Conservation (phyloP, 352 stramenopile species). For the Pythium insidiosum region DNA sequence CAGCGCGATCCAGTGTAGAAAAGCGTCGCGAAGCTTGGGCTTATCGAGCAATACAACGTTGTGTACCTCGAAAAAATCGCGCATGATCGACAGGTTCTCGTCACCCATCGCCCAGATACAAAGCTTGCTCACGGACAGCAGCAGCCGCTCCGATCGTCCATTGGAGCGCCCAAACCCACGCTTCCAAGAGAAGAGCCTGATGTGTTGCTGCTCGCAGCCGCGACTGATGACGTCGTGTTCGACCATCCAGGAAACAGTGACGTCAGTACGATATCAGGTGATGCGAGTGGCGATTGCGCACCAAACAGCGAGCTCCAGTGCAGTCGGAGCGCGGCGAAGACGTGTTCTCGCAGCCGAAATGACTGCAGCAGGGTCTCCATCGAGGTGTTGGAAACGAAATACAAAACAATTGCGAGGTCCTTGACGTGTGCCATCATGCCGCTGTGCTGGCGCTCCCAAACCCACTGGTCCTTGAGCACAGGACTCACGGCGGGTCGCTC, state of each 20-base stretch:
- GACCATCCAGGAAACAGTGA: constrained; percentile 2
- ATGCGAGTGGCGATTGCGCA: neutral
- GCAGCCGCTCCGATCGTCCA: constrained; percentile 13
- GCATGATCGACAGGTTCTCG: constrained; percentile 17
- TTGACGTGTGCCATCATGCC: constrained; percentile 3
- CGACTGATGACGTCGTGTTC: neutral
- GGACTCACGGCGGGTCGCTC: neutral
- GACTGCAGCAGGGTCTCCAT: constrained; percentile 5
- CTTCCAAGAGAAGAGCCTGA: no score
- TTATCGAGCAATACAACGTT: constrained; percentile 18
- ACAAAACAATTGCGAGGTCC: constrained; percentile 11
- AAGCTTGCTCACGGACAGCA: constrained; percentile 21
- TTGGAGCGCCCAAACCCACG: neutral
- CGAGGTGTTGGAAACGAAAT: constrained; percentile 5
- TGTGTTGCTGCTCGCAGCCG: neutral
- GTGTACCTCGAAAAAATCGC: constrained; percentile 12
- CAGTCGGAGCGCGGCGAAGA: constrained; percentile 4
- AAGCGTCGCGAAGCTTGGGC: constrained; percentile 4
- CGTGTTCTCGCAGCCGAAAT: constrained; percentile 6
- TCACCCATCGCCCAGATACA: constrained; percentile 20
- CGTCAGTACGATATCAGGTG: constrained; percentile 1
- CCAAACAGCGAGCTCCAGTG: neutral
- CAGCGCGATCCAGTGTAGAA: constrained; percentile 3
- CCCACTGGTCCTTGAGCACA: constrained; percentile 3
- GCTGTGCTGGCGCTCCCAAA: constrained; percentile 9